Base-by-base conservation (phyloP, 139 green algal genomes). In the Chlamydomonas eustigma region DNA sequence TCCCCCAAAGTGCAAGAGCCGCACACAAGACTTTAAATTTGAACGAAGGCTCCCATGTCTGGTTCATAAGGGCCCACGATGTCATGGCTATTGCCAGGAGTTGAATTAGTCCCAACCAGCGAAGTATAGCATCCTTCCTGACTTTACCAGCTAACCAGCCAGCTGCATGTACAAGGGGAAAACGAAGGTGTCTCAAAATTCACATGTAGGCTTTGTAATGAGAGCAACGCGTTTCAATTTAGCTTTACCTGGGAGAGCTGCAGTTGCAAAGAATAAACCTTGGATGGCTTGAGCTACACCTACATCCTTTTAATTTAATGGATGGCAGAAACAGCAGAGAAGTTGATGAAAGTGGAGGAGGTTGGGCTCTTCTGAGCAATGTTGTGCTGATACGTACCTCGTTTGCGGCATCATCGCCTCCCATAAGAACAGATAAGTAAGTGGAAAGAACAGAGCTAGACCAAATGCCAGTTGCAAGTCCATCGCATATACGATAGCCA, bases 391-490 rank as follows among this genome's bases (percentile, higher is more conserved):
- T 6, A 18, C 74, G 34, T 0, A 84, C 79, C 79, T 81, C 73
- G 6, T 85, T 85, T 1, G 75, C 80, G 3, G 25, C 18, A 5
- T 50, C 64, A 18, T 79, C 44, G 36, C 50, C 73, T 4, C 80
- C 80, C 2, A 71, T 38, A 0, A 76, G 73, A 2, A 82, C 52
- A 31, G 64, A 70, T 12, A 85, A 78, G 52, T 80, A 85, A 3
- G 76, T 85, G 39, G 44, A 76, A 0, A 85, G 67, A 8, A 85
- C 76, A 22, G n/a, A 52, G 8, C 32, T 68, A 24, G 44, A 33
- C 80, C 80, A 85, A 6, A 85, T 76, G 34, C 80, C 80, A 2
- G 76, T 82, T 2, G 80, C 80, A 1, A 85, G 33, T 37, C 80
- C 80, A 28, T 82, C 76, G 22, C 71, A 50, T 1, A 85, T 76